Base-by-base conservation (phyloP, 2,329 filamentous ascomycete species). In the Tympanopsis confertula region DNA sequence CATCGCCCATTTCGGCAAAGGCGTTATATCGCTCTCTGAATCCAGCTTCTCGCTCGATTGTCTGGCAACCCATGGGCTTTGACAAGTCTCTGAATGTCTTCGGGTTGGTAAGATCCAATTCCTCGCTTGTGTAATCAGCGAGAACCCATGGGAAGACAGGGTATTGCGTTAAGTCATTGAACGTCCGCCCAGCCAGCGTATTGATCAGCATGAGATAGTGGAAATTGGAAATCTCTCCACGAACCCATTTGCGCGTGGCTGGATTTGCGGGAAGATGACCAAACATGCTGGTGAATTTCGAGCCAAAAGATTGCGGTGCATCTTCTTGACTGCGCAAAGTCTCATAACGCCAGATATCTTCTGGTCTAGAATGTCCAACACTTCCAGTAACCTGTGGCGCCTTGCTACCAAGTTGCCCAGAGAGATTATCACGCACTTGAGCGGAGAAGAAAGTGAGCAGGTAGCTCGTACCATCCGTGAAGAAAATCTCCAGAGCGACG, bases 191-290 rank as follows among this genome's bases (percentile, higher is more conserved):
- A 19, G 93, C 93, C 73, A 98, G 86, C 0, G 91, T 96, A 53
- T 98, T 98, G 52, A 98, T 79, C 42, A 95, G 78, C 89, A 98
- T 98, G 24, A 98, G 72, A 53, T 98, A 98, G 57, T 96, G 87
- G 50, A 98, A 98, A 56, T 98, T 98, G 13, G 89, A 96, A 36
- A 96, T 86, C 51, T 98, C 91, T 12, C 93, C 91, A 53, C 80
- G 82, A 41, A 91, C 74, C 91, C 91, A 98, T 55, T 80, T 82
- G 45, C 82, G 81, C 50, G 91, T 94, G 5, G 86, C 79, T 7
- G 88, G 85, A 46, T 87, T 88, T 56, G 82, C 83, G 0, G 84
- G 74, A 1, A 78, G 79, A 17, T 86, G 75, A 45, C 87, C 86
- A 65, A 98, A 96, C 12, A 95, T 85, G 45, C 80, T 94, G 17